These are phyloP conservation scores for Taphrina communis DNA, from an alignment of 1,139 yeast species.

Conservation along the genomic window DNA sequence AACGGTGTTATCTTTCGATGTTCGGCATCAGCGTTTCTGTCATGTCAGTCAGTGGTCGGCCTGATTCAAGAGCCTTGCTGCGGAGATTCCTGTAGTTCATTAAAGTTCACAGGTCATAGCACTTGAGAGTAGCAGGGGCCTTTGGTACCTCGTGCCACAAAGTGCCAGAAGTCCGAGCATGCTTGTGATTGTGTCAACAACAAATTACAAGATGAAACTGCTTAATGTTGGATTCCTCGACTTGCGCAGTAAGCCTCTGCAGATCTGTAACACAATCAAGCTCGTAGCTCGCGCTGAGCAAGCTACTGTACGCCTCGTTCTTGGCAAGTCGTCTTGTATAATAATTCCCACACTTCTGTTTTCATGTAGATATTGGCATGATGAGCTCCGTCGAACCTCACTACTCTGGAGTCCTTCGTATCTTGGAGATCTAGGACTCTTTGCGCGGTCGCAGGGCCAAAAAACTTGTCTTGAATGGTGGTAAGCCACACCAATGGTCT, in stretches of 20 bases:
- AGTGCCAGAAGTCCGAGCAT: background rate
- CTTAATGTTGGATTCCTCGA: background rate
- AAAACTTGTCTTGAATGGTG: background rate
- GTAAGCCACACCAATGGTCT: slow-evolving; percentile 9
- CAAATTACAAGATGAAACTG: slow-evolving; percentile 1
- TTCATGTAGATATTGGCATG: slow-evolving; percentile 8
- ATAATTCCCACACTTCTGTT: background rate
- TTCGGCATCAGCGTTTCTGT: too few relatives aligned
- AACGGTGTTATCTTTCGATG: too few relatives aligned
- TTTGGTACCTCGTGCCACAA: too few relatives aligned
- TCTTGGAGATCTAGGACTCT: background rate
- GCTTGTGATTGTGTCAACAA: background rate
- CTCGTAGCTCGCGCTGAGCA: background rate
- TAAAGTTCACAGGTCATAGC: too few relatives aligned
- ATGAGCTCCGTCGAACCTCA: background rate
- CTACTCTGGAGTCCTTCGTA: background rate
- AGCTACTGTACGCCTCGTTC: background rate
- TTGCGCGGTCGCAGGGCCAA: background rate
- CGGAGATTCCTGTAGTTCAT: too few relatives aligned
- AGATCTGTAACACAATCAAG: slow-evolving; percentile 1
- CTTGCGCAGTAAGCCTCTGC: slow-evolving; percentile 5
- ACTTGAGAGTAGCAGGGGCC: too few relatives aligned
- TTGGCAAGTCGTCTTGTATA: background rate
- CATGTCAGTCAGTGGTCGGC: too few relatives aligned
- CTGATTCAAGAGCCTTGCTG: too few relatives aligned